Conservation (phyloP, 2,329 filamentous ascomycete species). For the Ampelomyces quisqualis region DNA sequence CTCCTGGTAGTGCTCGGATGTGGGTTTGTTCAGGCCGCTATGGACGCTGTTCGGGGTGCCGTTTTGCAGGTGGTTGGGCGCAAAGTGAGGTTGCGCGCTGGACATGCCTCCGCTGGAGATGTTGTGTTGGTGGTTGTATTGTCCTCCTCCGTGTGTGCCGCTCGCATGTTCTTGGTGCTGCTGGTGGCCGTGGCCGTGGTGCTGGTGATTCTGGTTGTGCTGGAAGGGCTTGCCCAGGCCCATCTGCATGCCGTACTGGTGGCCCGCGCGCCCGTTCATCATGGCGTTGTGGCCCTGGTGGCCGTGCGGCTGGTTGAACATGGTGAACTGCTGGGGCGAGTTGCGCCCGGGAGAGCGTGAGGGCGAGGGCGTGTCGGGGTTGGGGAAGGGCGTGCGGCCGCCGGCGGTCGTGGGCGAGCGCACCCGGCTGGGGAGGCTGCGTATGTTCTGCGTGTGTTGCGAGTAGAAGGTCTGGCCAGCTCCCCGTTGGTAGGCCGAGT, state of each 20-base stretch:
- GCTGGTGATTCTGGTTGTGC: constrained; percentile 55
- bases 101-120: constrained; percentile 63
- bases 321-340: constrained; percentile 56
- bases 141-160: constrained; percentile 53
- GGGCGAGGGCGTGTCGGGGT: constrained; percentile 57
- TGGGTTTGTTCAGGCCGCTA: constrained; percentile 58
- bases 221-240: constrained; percentile 71
- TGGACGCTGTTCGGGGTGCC: constrained; percentile 58
- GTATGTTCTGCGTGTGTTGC: constrained; percentile 53
- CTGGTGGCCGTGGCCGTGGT: constrained; percentile 59
- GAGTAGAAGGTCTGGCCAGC: constrained; percentile 61
- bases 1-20: constrained; percentile 78
- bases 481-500: constrained; percentile 63
- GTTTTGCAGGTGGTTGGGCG: constrained; percentile 60
- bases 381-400: constrained; percentile 47
- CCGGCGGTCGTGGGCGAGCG: constrained; percentile 50
- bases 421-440: constrained; percentile 49
- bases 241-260: constrained; percentile 56
- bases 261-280: constrained; percentile 69
- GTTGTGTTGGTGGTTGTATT: constrained; percentile 63
- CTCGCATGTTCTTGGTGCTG: constrained; percentile 59
- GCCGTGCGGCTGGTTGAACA: constrained; percentile 67
- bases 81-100: constrained; percentile 64
- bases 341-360: constrained; percentile 58
- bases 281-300: constrained; percentile 74